Evolutionary conservation across 768 basidiomycete species (phyloP).

Genomic region (Mycena galopus): DNA sequence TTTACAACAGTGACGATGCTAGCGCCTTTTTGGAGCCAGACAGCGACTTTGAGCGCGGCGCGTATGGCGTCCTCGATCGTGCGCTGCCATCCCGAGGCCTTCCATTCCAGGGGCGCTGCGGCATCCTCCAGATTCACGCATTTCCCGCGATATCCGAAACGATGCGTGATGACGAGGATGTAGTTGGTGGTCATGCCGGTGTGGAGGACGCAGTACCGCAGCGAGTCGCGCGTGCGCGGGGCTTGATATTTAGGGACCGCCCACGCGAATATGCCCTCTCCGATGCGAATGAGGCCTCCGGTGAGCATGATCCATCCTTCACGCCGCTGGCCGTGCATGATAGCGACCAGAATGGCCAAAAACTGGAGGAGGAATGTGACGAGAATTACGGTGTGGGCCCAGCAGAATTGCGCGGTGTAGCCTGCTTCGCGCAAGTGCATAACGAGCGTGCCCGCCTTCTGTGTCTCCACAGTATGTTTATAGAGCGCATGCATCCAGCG

Average conservation of each 20-base stretch:
- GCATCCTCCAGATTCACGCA: conserved; percentile 7
- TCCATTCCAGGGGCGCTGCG: not conserved
- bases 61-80: not conserved
- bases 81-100: not conserved
- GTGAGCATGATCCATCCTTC: conserved; percentile 2
- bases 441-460: not conserved
- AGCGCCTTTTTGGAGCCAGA: conserved; percentile 8
- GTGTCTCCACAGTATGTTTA: not conserved
- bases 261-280: conserved; percentile 3
- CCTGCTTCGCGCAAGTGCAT: conserved; percentile 4
- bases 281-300: conserved; percentile 2
- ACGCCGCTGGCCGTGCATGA: not conserved
- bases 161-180: conserved; percentile 4
- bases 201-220: conserved; percentile 2
- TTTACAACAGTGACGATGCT: conserved; percentile 1
- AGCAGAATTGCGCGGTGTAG: not conserved
- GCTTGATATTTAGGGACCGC: not conserved
- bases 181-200: not conserved
- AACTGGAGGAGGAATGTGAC: conserved; percentile 3
- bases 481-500: conserved; percentile 18
- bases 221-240: not conserved
- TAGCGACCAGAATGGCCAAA: not conserved
- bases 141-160: not conserved
- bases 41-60: not conserved
- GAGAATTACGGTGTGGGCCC: not conserved